Base-by-base conservation (phyloP, 2,329 filamentous ascomycete genomes). In the Exophiala bonariae region DNA sequence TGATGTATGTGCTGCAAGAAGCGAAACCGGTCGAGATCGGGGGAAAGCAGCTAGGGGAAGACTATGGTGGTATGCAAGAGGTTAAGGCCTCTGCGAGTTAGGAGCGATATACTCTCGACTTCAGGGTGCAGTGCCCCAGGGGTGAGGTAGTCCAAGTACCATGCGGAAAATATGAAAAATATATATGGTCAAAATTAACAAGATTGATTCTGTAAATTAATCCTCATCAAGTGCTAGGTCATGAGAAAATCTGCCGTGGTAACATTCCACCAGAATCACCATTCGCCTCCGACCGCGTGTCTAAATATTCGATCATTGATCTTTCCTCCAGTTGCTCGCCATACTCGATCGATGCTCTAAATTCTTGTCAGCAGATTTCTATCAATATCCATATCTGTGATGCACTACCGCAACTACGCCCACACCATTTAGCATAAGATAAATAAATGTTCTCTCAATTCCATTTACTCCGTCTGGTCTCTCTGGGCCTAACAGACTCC, bases 1-100 rank as follows among this genome's bases (percentile, higher is more conserved):
- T 49, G 46, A 19, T 49, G 23, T 49, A 26, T 19, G 35, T 49
- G 22, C 38, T 53, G 22, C 41, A 50, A 17, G 47, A 53, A 19
- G 30, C 35, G 3, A 9, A 46, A 20, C 32, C 41, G 3, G n/a
- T 41, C 26, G 14, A 26, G 22, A 39, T 47, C 19, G 43, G n/a
- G 13, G 38, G 37, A 4, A 43, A 52, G 22, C 8, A 28, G 4
- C 19, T 51, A 20, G 23, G 26, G 14, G 44, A 50, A 13, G 48
- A 50, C 38, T 50, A 47, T 43, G 48, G 36, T 1, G 32, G 34
- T 7, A 47, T 50, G 23, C 23, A 26, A 26, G 23, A 26, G 6
- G 23, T 26, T 6, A 26, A 26, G 23, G 6, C 23, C 6, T 26
- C 23, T 11, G 23, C 6, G 23, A 26, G 6, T 26, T 26, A 26